Conservation (phyloP, 257 asterid species). For the Capsicum pubescens region DNA sequence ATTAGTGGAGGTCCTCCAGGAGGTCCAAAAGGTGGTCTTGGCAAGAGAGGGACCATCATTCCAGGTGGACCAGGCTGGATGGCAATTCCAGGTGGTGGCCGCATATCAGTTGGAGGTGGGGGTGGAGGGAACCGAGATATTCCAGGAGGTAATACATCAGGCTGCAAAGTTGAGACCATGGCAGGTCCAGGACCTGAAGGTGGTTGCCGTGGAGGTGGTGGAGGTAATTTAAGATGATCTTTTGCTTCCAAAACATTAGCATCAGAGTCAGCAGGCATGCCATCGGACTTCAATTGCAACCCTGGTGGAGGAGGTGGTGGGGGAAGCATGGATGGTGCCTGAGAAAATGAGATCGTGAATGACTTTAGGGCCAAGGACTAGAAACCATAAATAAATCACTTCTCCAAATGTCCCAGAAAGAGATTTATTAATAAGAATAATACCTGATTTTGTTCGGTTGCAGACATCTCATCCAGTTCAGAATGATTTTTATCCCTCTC, state of each 20-base stretch:
- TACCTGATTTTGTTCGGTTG: slow-evolving; percentile 68
- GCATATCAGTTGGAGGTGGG: slow-evolving; percentile 79
- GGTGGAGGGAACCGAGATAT: slow-evolving; percentile 72
- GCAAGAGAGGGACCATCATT: slow-evolving; percentile 70
- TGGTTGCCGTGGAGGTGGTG: slow-evolving; percentile 71
- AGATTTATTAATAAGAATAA: slow-evolving; percentile 27
- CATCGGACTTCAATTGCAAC: slow-evolving; percentile 53
- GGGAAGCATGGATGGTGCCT: slow-evolving; percentile 67
- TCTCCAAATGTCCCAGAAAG: neutral
- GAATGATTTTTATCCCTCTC: slow-evolving; percentile 53
- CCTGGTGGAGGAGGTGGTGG: slow-evolving; percentile 80
- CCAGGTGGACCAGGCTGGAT: slow-evolving; percentile 82
- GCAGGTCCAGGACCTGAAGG: slow-evolving; percentile 62
- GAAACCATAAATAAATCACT: neutral
- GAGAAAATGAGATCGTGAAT: slow-evolving; percentile 23
- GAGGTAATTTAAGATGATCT: slow-evolving; percentile 66
- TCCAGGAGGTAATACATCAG: slow-evolving; percentile 76
- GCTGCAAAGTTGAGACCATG: slow-evolving; percentile 57
- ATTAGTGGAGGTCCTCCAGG: slow-evolving; percentile 44
- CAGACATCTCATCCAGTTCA: slow-evolving; percentile 52
- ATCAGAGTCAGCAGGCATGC: slow-evolving; percentile 63
- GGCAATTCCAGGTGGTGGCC: slow-evolving; percentile 69
- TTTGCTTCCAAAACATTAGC: slow-evolving; percentile 54
- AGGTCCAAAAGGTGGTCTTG: slow-evolving; percentile 79
- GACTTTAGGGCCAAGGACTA: slow-evolving; percentile 32